Conservation (phyloP, 768 basidiomycete genomes). For the Phylloporus sp. region DNA sequence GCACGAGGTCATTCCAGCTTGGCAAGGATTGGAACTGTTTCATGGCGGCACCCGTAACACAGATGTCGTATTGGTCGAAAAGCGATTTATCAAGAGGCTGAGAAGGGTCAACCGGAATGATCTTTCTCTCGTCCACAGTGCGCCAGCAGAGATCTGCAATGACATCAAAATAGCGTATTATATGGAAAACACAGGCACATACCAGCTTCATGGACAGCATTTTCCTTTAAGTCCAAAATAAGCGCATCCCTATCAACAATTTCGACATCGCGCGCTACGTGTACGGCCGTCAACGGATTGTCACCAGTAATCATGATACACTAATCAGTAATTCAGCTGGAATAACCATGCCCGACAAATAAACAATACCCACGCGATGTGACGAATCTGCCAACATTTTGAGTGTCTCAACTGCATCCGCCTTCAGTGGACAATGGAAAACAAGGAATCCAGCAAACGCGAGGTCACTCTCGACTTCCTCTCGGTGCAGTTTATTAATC, state of each 20-base stretch:
- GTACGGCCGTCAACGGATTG: conserved; percentile 94
- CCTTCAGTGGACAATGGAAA: conserved; percentile 96
- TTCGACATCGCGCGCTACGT: conserved; percentile 94
- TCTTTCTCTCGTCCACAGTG: conserved; percentile 85
- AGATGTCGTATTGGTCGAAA: conserved; percentile 90
- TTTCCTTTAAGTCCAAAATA: conserved; percentile 87
- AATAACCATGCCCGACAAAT: neutral
- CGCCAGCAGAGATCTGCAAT: conserved; percentile 81
- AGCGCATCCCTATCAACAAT: conserved; percentile 94
- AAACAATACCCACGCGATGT: conserved; percentile 69
- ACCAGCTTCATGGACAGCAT: conserved; percentile 68
- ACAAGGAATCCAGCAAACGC: conserved; percentile 95
- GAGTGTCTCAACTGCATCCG: conserved; percentile 84
- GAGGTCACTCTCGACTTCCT: conserved; percentile 73
- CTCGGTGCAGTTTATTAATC: conserved; percentile 87
- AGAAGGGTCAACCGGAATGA: conserved; percentile 81
- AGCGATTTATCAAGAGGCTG: conserved; percentile 74
- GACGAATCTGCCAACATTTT: conserved; percentile 96
- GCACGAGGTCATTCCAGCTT: conserved; percentile 79
- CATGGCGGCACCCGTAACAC: conserved; percentile 92
- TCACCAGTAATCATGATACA: conserved; percentile 99
- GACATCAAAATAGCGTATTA: neutral
- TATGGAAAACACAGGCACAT: conserved; percentile 17
- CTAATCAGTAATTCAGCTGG: conserved; percentile 36
- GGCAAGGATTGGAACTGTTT: conserved; percentile 75